Conservation (phyloP, 306 rosid species). For the Alnus glutinosa region DNA sequence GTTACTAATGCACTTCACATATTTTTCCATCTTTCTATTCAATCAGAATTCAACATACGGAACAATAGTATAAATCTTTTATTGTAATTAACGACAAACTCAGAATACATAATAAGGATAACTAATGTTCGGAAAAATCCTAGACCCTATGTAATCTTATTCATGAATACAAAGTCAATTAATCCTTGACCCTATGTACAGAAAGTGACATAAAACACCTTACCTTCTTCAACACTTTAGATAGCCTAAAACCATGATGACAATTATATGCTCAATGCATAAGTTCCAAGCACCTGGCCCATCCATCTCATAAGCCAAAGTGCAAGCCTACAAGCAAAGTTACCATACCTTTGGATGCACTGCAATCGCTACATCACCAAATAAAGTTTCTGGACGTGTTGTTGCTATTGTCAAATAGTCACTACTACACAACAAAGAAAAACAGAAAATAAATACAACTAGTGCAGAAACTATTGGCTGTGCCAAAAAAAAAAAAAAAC, state of each 20-base stretch:
- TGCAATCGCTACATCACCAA: slow-evolving; percentile 97
- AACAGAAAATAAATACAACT: slow-evolving; percentile 18
- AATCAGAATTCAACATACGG: not conserved
- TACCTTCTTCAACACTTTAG: not conserved
- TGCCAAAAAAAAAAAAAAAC: slow-evolving; percentile 8
- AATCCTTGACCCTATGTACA: not conserved
- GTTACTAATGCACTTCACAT: not conserved
- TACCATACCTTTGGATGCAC: slow-evolving; percentile 80
- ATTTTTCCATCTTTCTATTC: not conserved
- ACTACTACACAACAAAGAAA: slow-evolving; percentile 46
- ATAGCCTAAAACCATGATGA: not conserved
- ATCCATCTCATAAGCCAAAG: not conserved
- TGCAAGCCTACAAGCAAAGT: slow-evolving; percentile 19
- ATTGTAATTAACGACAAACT: no score
- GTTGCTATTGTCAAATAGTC: slow-evolving; percentile 93
- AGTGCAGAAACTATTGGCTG: slow-evolving; percentile 6
- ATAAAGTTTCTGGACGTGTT: slow-evolving; percentile 93
- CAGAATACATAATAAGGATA: no score
- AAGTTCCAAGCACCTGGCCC: not conserved
- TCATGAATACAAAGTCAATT: not conserved
- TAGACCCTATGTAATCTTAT: not conserved
- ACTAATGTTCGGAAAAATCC: no score
- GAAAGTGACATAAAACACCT: not conserved
- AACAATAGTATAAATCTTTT: no score
- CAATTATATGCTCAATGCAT: not conserved